Evolutionary conservation across 371 early-diverging fungal species (phyloP), one percentile per base, ranked within the genome.

Genomic region (Sporodiniella umbellata): DNA sequence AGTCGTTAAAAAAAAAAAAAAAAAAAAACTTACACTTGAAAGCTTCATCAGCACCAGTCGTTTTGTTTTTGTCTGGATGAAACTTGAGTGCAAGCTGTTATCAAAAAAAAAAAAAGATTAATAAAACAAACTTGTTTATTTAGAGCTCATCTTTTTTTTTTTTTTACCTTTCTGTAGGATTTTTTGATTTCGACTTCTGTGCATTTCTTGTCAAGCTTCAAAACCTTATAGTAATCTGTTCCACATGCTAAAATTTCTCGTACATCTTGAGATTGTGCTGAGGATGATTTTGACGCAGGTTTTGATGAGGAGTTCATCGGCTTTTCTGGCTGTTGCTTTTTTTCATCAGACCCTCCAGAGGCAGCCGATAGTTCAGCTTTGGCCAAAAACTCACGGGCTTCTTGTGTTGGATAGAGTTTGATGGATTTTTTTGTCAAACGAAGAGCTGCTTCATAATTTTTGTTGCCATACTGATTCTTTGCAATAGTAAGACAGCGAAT

Each of bases 21-120:
- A 26, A 53, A 15, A 42, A 10, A 19, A 11, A 48, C 60, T 68
- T 79, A 90, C 87, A 77, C 71, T 97, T 96, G 69, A 98, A 96
- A 2, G 96, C 99, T 64, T 95, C 97, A 51, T 95, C 95, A 8
- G 98, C 95, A 25, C 96, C 97, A 17, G 97, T 92, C 3, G 98
- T 95, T 4, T 78, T 81, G 64, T 98, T 96, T 66, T 95, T 98
- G 67, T 98, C 99, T 1, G 99, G 99, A 71, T 99, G 99, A 68
- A 93, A 98, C 64, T 89, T 89, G 39, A 94, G 75, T 19, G 98
- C 98, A 42, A 96, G 75, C 90, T 91, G 70, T 17, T 2, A 4
- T 11, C 19, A 0, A 35, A 21, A 17, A 21, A 44, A 10, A 4
- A 39, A 44, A 18, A 37, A 15, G 11, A 38, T 8, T 30, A 12